Conservation (phyloP, 768 basidiomycete genomes). For the Glaciozyma antarctica region DNA sequence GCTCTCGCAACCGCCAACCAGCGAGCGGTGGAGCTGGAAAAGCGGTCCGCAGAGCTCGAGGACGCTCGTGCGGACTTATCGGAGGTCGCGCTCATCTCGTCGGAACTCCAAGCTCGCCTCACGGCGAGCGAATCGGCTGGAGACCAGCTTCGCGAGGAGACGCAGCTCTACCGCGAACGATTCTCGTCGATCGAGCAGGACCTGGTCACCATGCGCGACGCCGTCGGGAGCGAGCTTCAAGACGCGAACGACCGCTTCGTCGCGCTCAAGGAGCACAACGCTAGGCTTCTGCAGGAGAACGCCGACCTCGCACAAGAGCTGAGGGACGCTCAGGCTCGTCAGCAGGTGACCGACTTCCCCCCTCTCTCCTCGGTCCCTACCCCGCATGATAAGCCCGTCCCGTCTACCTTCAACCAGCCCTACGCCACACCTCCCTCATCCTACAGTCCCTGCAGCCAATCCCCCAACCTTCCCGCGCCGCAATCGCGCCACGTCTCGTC, state of each 20-base stretch:
- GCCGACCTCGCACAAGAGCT: not conserved
- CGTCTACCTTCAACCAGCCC: not conserved
- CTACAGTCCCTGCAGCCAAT: not conserved
- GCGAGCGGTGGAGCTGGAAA: not conserved
- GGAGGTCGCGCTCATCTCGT: not conserved
- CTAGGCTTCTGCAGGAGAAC: not conserved
- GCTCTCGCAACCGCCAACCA: constrained; percentile 7
- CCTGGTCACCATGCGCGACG: not conserved
- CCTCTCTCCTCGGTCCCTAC: not conserved
- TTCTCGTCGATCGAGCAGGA: not conserved
- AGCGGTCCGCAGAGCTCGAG: constrained; percentile 2
- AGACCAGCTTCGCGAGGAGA: not conserved
- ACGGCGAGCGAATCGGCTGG: not conserved
- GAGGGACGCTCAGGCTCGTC: not conserved
- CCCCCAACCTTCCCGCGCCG: not conserved
- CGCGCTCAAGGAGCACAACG: not conserved
- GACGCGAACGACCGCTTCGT: not conserved
- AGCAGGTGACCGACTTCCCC: not conserved
- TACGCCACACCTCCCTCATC: not conserved
- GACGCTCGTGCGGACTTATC: not conserved
- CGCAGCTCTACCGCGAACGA: not conserved
- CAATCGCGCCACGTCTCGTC: not conserved
- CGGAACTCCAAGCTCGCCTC: not conserved
- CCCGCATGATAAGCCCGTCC: not conserved
- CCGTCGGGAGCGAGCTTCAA: not conserved